Conservation (phyloP, 495 filamentous ascomycete genomes). For the Friedmanniomyces endolithicus region DNA sequence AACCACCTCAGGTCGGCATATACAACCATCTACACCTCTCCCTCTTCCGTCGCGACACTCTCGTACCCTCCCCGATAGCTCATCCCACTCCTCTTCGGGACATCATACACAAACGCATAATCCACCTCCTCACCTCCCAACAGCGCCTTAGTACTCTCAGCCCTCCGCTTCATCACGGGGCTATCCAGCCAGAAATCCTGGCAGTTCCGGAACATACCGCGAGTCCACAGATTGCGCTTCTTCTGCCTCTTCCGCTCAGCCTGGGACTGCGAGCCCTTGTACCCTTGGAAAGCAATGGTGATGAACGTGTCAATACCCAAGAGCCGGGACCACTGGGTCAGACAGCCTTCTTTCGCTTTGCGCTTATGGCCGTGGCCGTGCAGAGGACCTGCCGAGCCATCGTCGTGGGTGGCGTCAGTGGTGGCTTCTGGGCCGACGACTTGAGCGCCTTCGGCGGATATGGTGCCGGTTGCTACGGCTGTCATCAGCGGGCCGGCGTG, state of each 20-base stretch:
- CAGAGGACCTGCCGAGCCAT: background rate
- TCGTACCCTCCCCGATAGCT: conserved; percentile 26
- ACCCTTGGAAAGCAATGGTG: conserved; percentile 41
- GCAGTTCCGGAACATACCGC: conserved; percentile 72
- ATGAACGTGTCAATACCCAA: conserved; percentile 88
- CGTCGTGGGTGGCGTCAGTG: background rate
- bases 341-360: conserved; percentile 43
- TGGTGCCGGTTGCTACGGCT: conserved; percentile 62
- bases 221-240: conserved; percentile 70
- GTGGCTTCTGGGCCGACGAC: conserved; percentile 38
- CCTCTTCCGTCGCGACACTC: conserved; percentile 18
- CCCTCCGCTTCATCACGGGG: conserved; percentile 63
- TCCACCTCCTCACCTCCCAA: conserved; percentile 69
- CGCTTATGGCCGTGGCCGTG: conserved; percentile 28
- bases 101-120: conserved; percentile 82
- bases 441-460: conserved; percentile 54
- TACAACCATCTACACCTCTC: background rate
- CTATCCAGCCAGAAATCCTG: conserved; percentile 94
- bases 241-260: conserved; percentile 37
- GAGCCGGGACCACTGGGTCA: conserved; percentile 67
- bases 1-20: no score
- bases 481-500: conserved; percentile 54
- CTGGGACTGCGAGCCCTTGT: conserved; percentile 39
- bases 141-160: conserved; percentile 54
- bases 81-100: conserved; percentile 46